Conservation (phyloP, 1,139 yeast genomes). For the Blastobotrys aristatus region DNA sequence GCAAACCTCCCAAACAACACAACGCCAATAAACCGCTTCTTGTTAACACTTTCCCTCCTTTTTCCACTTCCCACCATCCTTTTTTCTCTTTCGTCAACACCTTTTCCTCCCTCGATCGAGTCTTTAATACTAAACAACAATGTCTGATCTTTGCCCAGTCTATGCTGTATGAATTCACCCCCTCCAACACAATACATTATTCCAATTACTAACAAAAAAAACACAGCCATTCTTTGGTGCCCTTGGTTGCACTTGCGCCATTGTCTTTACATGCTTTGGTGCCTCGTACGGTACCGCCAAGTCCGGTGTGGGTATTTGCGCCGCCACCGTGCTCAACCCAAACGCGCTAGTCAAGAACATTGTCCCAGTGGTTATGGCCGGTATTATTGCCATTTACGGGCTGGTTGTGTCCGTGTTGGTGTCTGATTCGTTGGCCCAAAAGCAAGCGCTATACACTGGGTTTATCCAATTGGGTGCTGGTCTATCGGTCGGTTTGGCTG, state of each 20-base stretch:
- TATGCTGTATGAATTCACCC: constrained; percentile 47
- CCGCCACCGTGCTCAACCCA: constrained; percentile 96
- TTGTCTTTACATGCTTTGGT: constrained; percentile 96
- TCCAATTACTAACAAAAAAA: constrained; percentile 4
- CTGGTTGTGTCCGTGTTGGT: constrained; percentile 92
- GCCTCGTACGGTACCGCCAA: constrained; percentile 99
- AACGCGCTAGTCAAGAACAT: constrained; percentile 64
- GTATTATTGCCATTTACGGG: constrained; percentile 95
- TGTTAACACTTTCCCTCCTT: too few relatives aligned
- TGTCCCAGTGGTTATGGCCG: constrained; percentile 95
- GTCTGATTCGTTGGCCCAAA: constrained; percentile 84
- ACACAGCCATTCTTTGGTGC: constrained; percentile 84
- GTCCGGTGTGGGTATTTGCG: constrained; percentile 99
- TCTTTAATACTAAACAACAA: constrained; percentile 14
- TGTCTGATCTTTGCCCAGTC: constrained; percentile 52
- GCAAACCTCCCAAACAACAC: too few relatives aligned
- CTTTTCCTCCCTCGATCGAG: not conserved
- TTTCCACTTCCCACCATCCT: too few relatives aligned
- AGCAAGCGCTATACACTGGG: constrained; percentile 86
- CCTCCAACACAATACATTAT: not conserved
- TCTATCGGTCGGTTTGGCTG: constrained; percentile 89
- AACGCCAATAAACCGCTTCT: too few relatives aligned
- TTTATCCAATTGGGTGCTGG: constrained; percentile 98
- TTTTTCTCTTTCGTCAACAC: too few relatives aligned
- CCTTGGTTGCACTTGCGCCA: constrained; percentile 98